Conservation (phyloP, 2,329 filamentous ascomycete genomes). For the Colletotrichum sansevieriae region DNA sequence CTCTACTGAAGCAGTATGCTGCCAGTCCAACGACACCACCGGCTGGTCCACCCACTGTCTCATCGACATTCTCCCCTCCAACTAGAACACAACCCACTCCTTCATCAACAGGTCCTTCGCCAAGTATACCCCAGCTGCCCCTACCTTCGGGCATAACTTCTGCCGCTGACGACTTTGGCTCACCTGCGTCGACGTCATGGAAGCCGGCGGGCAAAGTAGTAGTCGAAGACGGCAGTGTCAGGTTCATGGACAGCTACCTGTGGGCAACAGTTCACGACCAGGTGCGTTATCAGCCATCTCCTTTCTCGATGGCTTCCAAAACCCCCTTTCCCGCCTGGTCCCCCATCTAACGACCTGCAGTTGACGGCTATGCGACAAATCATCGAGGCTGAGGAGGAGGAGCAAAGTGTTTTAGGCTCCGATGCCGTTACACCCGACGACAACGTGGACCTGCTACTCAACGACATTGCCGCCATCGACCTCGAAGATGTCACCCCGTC, state of each 20-base stretch:
- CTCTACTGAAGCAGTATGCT: conserved; percentile 70
- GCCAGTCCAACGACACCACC: conserved; percentile 46
- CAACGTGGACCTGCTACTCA: conserved; percentile 64
- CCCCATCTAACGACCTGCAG: conserved; percentile 48
- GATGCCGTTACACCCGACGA: conserved; percentile 65
- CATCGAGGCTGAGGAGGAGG: conserved; percentile 64
- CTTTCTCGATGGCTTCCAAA: no score
- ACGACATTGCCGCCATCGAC: conserved; percentile 54
- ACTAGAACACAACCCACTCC: conserved; percentile 25
- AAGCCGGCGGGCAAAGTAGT: conserved; percentile 66
- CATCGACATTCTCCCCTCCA: conserved; percentile 27
- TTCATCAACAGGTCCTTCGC: conserved; percentile 33
- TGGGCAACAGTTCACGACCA: conserved; percentile 68
- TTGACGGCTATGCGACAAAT: conserved; percentile 71
- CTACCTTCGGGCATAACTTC: conserved; percentile 42
- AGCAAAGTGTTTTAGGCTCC: conserved; percentile 62
- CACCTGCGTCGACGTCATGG: conserved; percentile 50
- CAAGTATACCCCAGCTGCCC: conserved; percentile 41
- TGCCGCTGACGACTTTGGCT: conserved; percentile 44
- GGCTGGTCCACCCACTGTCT: conserved; percentile 44
- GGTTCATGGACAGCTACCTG: conserved; percentile 70
- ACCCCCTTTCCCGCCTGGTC: no score
- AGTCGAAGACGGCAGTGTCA: conserved; percentile 66
- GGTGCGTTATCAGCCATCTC: conserved; percentile 53
- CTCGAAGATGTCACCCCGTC: conserved; percentile 71